A percentile compares a stretch with the other conserved stretches of the same genome.
phyloP scores from a whole-genome alignment of 495 filamentous ascomycete genomes.

The Podospora bellae-mahoneyi region DNA sequence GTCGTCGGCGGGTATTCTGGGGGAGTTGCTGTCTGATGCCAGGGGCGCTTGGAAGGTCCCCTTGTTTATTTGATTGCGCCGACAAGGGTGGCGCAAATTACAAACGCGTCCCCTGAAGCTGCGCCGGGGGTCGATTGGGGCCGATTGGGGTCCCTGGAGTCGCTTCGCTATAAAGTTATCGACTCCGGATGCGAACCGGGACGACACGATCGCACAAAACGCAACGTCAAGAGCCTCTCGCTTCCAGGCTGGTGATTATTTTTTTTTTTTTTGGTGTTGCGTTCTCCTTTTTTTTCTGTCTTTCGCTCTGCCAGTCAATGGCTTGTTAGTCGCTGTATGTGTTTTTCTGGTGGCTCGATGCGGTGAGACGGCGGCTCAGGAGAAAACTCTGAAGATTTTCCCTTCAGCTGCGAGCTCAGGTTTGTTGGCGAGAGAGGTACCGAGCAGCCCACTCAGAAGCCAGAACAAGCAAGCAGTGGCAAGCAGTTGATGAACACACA shows the following conservation, averaged over 20 bases:
- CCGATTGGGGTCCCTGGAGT: conserved; percentile 20
- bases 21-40: conserved; percentile 22
- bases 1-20: conserved; percentile 30
- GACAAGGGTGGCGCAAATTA: conserved; percentile 38
- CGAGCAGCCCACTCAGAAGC: conserved; percentile 1
- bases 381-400: conserved; percentile 3
- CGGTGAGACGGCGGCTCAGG: conserved; percentile 7
- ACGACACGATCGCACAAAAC: not conserved
- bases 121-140: not conserved
- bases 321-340: not conserved
- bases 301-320: not conserved
- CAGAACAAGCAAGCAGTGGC: not conserved
- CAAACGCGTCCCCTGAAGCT: conserved; percentile 36
- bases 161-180: conserved; percentile 16
- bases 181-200: conserved; percentile 2
- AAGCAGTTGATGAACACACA: not conserved
- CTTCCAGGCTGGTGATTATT: not conserved
- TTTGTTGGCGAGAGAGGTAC: not conserved
- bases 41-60: conserved; percentile 19
- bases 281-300: not conserved
- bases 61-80: conserved; percentile 43
- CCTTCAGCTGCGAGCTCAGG: not conserved
- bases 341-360: not conserved
- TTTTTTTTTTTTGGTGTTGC: not conserved
- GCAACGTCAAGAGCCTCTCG: not conserved